Percentiles rank a stretch among this genome's conserved stretches.
These are phyloP conservation scores for Dactylonectria macrodidyma DNA, from an alignment of 2,329 filamentous ascomycete species.

Conservation along the genomic window DNA sequence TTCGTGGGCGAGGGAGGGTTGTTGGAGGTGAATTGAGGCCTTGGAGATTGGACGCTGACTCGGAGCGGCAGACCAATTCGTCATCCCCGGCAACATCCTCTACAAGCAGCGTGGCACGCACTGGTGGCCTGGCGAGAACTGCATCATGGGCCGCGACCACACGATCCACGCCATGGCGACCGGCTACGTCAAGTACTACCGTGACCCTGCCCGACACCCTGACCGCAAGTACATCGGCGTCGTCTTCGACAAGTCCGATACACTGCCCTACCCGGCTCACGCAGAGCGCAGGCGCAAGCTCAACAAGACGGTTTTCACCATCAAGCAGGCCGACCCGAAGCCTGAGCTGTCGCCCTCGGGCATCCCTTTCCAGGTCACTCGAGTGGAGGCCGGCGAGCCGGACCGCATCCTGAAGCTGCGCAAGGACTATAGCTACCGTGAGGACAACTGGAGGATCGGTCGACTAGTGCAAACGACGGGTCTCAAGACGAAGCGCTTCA, in stretches of 20 bases:
- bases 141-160: constrained; percentile 94
- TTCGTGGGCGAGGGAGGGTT: background rate
- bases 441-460: constrained; percentile 73
- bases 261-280: constrained; percentile 82
- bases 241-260: constrained; percentile 85
- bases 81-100: constrained; percentile 96
- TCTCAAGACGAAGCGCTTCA: constrained; percentile 64
- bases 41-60: constrained; percentile 32
- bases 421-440: constrained; percentile 71
- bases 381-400: constrained; percentile 58
- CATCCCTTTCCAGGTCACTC: constrained; percentile 64
- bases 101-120: constrained; percentile 95
- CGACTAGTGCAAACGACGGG: constrained; percentile 67
- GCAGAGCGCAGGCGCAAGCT: constrained; percentile 82
- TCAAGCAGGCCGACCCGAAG: constrained; percentile 55
- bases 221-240: constrained; percentile 96
- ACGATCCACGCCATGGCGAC: constrained; percentile 89
- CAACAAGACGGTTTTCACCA: constrained; percentile 75
- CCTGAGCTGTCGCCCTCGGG: constrained; percentile 64
- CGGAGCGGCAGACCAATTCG: constrained; percentile 80
- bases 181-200: constrained; percentile 98
- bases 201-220: constrained; percentile 85
- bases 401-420: constrained; percentile 66
- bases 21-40: background rate
- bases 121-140: constrained; percentile 97